phyloP scores from a whole-genome alignment of 225 moss, liverwort and hornwort genomes.

The Pseudoscleropodium purum region DNA sequence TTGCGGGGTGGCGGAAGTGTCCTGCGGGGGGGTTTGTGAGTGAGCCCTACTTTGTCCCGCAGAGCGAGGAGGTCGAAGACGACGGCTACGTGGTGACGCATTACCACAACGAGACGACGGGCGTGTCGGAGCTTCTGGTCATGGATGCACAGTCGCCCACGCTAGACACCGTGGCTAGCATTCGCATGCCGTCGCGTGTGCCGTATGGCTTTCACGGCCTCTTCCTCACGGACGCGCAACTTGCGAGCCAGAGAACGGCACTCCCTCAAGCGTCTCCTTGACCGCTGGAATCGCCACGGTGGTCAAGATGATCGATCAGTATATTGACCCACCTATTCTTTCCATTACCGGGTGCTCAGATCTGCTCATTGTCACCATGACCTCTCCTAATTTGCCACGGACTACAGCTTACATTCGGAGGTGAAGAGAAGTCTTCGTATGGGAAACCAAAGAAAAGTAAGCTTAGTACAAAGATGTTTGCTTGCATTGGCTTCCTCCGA shows the following conservation, averaged over 20 bases:
- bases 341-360: background rate
- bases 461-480: background rate
- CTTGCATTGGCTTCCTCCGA: background rate
- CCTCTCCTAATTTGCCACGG: background rate
- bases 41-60: slow-evolving; percentile 31
- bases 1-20: slow-evolving; percentile 12
- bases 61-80: slow-evolving; percentile 4
- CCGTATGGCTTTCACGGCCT: slow-evolving; percentile 53
- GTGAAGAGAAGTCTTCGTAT: background rate
- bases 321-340: background rate
- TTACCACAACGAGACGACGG: slow-evolving; percentile 33
- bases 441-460: background rate
- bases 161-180: slow-evolving; percentile 10
- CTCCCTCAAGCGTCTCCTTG: background rate
- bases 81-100: slow-evolving; percentile 46
- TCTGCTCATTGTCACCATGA: background rate
- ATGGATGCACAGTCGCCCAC: slow-evolving; percentile 32
- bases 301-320: background rate
- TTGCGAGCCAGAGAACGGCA: slow-evolving; percentile 7
- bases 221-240: slow-evolving; percentile 24
- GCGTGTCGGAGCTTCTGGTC: slow-evolving; percentile 29
- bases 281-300: background rate
- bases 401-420: background rate
- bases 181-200: slow-evolving; percentile 24
- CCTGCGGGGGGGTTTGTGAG: slow-evolving; percentile 16